Percentiles rank a stretch among this genome's conserved stretches.
Conservation (phyloP, 2,329 filamentous ascomycete genomes). For the Shiraia sp. region DNA sequence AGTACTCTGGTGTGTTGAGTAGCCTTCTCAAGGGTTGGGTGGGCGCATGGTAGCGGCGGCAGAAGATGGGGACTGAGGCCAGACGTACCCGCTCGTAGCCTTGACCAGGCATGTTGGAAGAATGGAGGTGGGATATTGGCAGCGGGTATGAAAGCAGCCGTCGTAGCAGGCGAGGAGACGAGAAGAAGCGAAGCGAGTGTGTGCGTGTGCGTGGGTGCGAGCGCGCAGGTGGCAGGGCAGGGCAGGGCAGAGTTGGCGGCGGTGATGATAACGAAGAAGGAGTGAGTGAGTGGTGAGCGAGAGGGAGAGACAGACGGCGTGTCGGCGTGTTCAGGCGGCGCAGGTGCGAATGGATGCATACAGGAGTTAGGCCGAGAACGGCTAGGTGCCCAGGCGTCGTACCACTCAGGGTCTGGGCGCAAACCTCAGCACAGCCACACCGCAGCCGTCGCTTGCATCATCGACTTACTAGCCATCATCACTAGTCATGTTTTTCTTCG, state of each 20-base stretch:
- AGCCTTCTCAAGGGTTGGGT: too few relatives aligned
- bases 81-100: conserved; percentile 54
- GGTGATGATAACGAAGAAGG: too few relatives aligned
- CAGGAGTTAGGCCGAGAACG: too few relatives aligned
- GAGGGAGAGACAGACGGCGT: too few relatives aligned
- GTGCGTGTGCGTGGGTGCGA: conserved; percentile 6
- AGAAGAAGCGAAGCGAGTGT: conserved; percentile 2
- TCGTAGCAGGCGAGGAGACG: conserved; percentile 7
- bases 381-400: too few relatives aligned
- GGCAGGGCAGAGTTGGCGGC: conserved; percentile 1
- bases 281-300: too few relatives aligned
- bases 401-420: background rate
- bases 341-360: too few relatives aligned
- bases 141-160: conserved; percentile 1
- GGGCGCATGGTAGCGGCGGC: conserved; percentile 16
- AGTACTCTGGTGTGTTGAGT: conserved; percentile 10
- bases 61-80: conserved; percentile 11
- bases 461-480: conserved; percentile 1
- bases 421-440: conserved; percentile 1
- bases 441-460: conserved; percentile 10
- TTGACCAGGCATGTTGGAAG: conserved; percentile 49
- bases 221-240: conserved; percentile 10
- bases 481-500: background rate
- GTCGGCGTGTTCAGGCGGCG: too few relatives aligned
- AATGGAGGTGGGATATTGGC: conserved; percentile 8